Evolutionary conservation across 768 basidiomycete genomes (phyloP).

Genomic region (Agaricus sinodeliciosus): DNA sequence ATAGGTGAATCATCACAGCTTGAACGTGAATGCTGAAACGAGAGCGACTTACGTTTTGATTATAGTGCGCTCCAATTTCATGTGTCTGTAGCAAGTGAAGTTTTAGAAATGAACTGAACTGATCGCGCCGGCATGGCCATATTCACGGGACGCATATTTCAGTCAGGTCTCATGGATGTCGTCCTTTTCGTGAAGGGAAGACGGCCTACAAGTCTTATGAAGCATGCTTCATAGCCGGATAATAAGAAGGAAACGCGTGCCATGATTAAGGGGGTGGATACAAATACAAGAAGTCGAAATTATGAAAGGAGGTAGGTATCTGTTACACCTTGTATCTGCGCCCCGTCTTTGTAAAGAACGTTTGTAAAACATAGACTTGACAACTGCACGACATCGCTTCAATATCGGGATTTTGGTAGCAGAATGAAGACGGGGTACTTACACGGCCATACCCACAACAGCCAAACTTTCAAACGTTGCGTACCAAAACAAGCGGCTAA

Average conservation of each 20-base stretch:
- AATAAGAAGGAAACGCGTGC: slow-evolving; percentile 3
- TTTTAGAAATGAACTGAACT: background rate
- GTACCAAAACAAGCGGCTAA: slow-evolving; percentile 91
- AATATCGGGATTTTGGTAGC: background rate
- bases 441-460: slow-evolving; percentile 86
- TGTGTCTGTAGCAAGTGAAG: background rate
- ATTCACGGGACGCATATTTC: background rate
- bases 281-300: slow-evolving; percentile 7
- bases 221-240: background rate
- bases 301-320: background rate
- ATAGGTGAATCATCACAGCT: background rate
- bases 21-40: background rate
- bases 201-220: slow-evolving; percentile 4
- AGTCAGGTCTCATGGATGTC: too few species aligned
- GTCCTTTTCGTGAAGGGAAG: background rate
- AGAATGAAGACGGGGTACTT: slow-evolving; percentile 26
- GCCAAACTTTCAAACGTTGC: slow-evolving; percentile 73
- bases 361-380: slow-evolving; percentile 90
- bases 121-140: background rate
- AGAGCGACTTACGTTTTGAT: too few species aligned
- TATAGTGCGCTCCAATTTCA: background rate
- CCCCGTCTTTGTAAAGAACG: slow-evolving; percentile 94
- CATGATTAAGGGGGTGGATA: slow-evolving; percentile 6
- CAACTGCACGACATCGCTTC: slow-evolving; percentile 37
- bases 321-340: slow-evolving; percentile 79